phyloP scores from a whole-genome alignment of 2,329 filamentous ascomycete genomes.

The Colletotrichum liriopes region DNA sequence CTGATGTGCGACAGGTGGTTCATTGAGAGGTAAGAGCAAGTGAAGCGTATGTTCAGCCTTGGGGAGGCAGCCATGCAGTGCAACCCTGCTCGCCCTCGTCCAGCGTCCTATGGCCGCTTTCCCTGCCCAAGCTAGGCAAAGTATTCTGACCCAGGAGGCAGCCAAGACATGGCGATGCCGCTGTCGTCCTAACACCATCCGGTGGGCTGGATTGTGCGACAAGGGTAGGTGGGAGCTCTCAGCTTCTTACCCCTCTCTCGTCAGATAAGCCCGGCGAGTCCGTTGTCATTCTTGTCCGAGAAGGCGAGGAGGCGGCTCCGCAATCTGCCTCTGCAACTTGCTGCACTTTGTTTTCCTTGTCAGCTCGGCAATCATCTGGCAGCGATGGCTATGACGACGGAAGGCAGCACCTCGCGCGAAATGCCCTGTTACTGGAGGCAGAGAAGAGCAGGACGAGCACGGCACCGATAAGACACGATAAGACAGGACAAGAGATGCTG shows the following conservation, averaged over 20 bases:
- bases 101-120: not conserved
- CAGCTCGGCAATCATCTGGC: too few species aligned
- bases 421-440: not conserved
- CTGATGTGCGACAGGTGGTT: not conserved
- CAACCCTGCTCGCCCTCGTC: not conserved
- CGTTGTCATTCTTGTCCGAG: too few species aligned
- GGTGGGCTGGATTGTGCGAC: not conserved
- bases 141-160: not conserved
- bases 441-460: too few species aligned
- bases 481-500: not conserved
- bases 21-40: too few species aligned
- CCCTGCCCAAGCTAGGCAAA: not conserved
- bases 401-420: not conserved
- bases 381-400: too few species aligned
- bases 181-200: constrained; percentile 6
- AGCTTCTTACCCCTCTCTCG: too few species aligned
- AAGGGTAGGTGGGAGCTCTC: not conserved
- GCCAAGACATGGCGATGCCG: constrained; percentile 2
- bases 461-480: not conserved
- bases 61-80: constrained; percentile 8
- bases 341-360: too few species aligned
- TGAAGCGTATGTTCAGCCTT: not conserved
- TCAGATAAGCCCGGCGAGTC: too few species aligned
- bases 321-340: too few species aligned
- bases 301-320: too few species aligned